Percentiles rank a stretch among this genome's conserved stretches.
phyloP scores from a whole-genome alignment of 345 rosid genomes.

The Gossypium rotundifolium region DNA sequence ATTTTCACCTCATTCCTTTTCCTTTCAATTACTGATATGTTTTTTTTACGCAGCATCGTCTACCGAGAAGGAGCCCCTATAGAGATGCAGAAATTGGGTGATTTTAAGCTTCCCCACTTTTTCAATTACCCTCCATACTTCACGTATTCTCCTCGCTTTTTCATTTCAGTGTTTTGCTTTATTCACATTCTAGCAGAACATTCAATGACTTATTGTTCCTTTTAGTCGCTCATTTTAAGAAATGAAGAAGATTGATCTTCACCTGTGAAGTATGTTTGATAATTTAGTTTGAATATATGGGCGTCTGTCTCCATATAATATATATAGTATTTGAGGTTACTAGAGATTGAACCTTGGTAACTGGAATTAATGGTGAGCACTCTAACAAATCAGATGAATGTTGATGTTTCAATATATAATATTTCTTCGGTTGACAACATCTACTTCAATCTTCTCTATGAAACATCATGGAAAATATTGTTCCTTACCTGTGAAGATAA shows the following conservation, averaged over 20 bases:
- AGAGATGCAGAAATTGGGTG: slow-evolving; percentile 79
- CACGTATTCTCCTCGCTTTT: slow-evolving; percentile 48
- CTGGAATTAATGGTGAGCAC: not conserved
- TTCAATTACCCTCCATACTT: slow-evolving; percentile 96
- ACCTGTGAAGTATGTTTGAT: not conserved
- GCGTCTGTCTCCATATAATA: not conserved
- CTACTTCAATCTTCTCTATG: not conserved
- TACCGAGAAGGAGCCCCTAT: not conserved
- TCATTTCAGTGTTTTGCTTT: not conserved
- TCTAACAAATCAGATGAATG: not conserved
- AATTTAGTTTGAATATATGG: not conserved
- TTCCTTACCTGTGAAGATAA: not conserved
- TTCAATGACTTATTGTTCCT: not conserved
- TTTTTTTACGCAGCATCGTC: not conserved
- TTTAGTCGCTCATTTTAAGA: not conserved
- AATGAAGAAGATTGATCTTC: not conserved
- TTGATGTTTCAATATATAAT: not conserved
- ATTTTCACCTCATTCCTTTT: not conserved
- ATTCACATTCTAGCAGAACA: not conserved
- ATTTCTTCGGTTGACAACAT: not conserved
- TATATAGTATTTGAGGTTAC: not conserved
- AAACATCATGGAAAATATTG: not conserved
- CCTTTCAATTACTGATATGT: not conserved
- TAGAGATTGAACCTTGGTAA: not conserved
- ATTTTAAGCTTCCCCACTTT: slow-evolving; percentile 88